Conservation (phyloP, 2,329 filamentous ascomycete genomes). For the Ophiocordyceps australis region DNA sequence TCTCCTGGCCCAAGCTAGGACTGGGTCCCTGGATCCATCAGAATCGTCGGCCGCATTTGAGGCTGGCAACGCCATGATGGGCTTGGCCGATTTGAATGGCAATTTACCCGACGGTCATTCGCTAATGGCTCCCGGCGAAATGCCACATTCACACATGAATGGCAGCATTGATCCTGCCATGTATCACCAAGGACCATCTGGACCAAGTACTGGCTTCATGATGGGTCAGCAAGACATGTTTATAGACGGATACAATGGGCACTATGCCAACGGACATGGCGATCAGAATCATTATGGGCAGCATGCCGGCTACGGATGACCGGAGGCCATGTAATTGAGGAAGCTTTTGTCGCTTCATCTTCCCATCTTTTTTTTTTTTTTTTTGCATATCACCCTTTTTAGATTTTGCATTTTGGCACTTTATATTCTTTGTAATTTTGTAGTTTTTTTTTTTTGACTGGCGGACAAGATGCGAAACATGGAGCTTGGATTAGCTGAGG, state of each 20-base stretch:
- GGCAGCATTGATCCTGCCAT: constrained; percentile 4
- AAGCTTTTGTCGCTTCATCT: too few species aligned
- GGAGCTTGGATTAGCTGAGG: too few species aligned
- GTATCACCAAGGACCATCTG: constrained; percentile 6
- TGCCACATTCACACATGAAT: constrained; percentile 5
- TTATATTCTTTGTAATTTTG: too few species aligned
- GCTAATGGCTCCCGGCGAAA: constrained; percentile 2
- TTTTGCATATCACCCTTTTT: too few species aligned
- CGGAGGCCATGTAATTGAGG: not conserved
- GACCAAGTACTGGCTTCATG: constrained; percentile 4
- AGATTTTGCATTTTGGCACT: too few species aligned
- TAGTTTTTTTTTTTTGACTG: too few species aligned
- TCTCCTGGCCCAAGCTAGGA: constrained; percentile 10
- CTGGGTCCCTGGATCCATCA: constrained; percentile 4
- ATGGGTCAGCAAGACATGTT: constrained; percentile 7
- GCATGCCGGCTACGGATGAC: constrained; percentile 2
- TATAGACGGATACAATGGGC: constrained; percentile 5
- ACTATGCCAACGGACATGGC: constrained; percentile 5
- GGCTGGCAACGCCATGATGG: constrained; percentile 6
- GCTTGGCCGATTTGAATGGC: constrained; percentile 6
- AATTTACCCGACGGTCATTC: constrained; percentile 4
- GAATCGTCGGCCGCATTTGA: constrained; percentile 7
- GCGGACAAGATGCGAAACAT: too few species aligned
- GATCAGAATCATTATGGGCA: constrained; percentile 4
- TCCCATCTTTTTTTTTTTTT: too few species aligned